Evolutionary conservation across 495 filamentous ascomycete species (phyloP).

Genomic region (Aspergillus campestris): DNA sequence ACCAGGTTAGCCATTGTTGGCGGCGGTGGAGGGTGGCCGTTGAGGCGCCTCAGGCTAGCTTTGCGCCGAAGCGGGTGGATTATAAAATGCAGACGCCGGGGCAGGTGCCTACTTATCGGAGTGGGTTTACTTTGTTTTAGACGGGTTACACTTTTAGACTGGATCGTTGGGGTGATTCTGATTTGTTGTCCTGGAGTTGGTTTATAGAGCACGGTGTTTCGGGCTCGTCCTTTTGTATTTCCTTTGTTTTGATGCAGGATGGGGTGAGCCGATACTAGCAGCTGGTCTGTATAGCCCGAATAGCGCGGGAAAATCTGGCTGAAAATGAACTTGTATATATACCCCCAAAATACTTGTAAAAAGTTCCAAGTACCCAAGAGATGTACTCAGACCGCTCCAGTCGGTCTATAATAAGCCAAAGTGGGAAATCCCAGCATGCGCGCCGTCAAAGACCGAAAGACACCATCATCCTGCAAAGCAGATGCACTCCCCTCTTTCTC

Average conservation of each 20-base stretch:
- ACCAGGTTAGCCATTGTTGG: constrained; percentile 16
- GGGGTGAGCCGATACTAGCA: no score
- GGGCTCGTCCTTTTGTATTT: not conserved
- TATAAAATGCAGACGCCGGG: constrained; percentile 12
- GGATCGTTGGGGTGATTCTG: not conserved
- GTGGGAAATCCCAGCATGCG: constrained; percentile 18
- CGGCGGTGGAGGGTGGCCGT: constrained; percentile 19
- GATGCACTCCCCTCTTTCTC: constrained; percentile 4
- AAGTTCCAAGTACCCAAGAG: not conserved
- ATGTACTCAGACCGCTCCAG: constrained; percentile 8
- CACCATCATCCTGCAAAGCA: constrained; percentile 6
- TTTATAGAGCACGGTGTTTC: not conserved
- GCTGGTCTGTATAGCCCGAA: no score
- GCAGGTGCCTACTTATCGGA: constrained; percentile 19
- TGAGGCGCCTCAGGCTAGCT: constrained; percentile 17
- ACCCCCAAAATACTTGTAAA: no score
- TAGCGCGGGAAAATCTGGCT: no score
- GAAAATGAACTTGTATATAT: no score
- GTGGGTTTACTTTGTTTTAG: constrained; percentile 14
- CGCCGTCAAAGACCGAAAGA: constrained; percentile 3
- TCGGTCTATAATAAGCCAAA: constrained; percentile 14
- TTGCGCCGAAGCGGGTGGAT: constrained; percentile 16
- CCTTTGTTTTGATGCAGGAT: no score
- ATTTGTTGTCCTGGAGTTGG: constrained; percentile 1
- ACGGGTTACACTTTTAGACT: not conserved